A percentile compares a stretch with the other conserved stretches of the same genome.
These are phyloP conservation scores for Rhizophora mangle DNA, from an alignment of 345 rosid genomes.

Conservation along the genomic window DNA sequence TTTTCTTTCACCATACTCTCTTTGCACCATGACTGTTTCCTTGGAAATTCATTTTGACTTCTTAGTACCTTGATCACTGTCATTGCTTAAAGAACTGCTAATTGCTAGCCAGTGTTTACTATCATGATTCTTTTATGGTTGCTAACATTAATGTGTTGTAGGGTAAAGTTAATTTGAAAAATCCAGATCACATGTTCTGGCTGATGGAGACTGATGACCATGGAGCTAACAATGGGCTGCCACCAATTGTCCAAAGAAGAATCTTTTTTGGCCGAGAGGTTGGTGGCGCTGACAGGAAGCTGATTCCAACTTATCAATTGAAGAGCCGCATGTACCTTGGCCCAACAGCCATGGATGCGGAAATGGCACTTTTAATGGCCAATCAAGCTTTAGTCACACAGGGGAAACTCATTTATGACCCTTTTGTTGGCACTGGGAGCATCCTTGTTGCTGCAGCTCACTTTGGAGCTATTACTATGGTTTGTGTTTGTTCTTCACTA, in stretches of 20 bases:
- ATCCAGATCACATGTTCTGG: conserved; percentile 81
- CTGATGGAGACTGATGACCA: conserved; percentile 79
- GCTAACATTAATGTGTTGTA: conserved; percentile 24
- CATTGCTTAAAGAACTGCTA: neutral
- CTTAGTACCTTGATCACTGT: too few species aligned
- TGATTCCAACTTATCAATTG: conserved; percentile 75
- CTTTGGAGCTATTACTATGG: conserved; percentile 93
- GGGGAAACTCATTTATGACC: conserved; percentile 88
- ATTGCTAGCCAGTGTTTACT: neutral
- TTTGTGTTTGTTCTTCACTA: conserved; percentile 22
- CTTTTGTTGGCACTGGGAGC: conserved; percentile 97
- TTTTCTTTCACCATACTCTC: too few species aligned
- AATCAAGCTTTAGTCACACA: conserved; percentile 79
- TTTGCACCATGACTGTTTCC: too few species aligned
- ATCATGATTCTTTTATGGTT: neutral
- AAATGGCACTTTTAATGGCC: conserved; percentile 95
- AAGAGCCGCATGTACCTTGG: conserved; percentile 87
- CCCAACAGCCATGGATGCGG: conserved; percentile 99
- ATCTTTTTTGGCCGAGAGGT: conserved; percentile 88
- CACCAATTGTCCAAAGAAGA: conserved; percentile 63
- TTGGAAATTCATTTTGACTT: too few species aligned
- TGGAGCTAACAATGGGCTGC: conserved; percentile 81
- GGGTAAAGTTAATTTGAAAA: conserved; percentile 73
- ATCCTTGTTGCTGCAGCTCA: conserved; percentile 90
- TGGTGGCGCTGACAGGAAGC: conserved; percentile 89